Evolutionary conservation across 495 filamentous ascomycete genomes (phyloP).

Genomic region (Cudoniella acicularis): DNA sequence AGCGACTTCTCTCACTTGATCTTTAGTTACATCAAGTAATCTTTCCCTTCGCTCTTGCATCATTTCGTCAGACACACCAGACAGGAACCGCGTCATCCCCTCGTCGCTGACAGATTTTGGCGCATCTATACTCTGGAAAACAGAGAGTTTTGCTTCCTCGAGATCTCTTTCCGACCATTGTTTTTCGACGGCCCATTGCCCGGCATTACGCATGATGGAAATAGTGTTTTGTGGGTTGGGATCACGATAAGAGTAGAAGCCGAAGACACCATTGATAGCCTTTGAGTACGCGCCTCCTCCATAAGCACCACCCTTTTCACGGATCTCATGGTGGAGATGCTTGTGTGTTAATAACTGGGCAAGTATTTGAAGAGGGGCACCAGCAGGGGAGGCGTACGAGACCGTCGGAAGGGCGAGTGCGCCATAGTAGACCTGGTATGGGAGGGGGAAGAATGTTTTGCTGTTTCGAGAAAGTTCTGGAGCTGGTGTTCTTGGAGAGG

Average conservation of each 20-base stretch:
- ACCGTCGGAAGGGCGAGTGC: conserved; percentile 76
- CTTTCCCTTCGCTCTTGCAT: conserved; percentile 79
- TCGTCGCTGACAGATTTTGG: conserved; percentile 84
- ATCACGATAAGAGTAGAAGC: conserved; percentile 94
- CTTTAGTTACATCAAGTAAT: conserved; percentile 79
- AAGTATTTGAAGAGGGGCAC: conserved; percentile 79
- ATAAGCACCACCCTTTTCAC: conserved; percentile 96
- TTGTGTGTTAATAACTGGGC: conserved; percentile 95
- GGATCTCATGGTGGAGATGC: conserved; percentile 94
- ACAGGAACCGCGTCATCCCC: conserved; percentile 80
- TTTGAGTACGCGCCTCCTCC: conserved; percentile 85
- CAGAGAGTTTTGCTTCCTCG: conserved; percentile 91
- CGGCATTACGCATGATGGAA: conserved; percentile 78
- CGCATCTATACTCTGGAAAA: conserved; percentile 95
- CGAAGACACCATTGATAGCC: conserved; percentile 77
- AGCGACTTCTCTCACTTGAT: conserved; percentile 76
- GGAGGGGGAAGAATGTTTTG: conserved; percentile 88
- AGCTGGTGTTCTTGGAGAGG: conserved; percentile 30
- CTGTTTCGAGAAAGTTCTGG: conserved; percentile 35
- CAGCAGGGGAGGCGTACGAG: conserved; percentile 71
- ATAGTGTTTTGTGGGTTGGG: conserved; percentile 91
- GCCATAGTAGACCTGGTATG: conserved; percentile 96
- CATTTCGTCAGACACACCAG: conserved; percentile 85
- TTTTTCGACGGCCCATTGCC: conserved; percentile 77
- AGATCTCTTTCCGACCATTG: conserved; percentile 83